Evolutionary conservation across 2,329 filamentous ascomycete genomes (phyloP), one percentile per base, ranked within the genome.

Genomic region (Elsinoe necatrix): DNA sequence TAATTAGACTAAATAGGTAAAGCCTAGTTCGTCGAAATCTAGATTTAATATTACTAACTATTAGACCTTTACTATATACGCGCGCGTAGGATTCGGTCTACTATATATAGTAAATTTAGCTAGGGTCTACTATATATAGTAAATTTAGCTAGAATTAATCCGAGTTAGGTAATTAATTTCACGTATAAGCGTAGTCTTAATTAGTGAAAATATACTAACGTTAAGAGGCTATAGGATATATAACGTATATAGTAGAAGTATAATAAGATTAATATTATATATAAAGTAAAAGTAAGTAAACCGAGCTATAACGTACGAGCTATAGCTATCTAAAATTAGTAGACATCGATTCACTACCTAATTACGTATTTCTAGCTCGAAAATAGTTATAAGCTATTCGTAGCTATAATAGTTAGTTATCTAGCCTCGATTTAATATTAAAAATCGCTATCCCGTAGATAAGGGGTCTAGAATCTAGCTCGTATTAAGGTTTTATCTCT

Each of bases 221-320:
- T 29, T 9, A 9, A 43, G 39, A 43, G n/a, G 27, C 9, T 29
- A 29, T 29, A 29, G 27, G 4, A 29, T 20, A 43, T 57, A 27
- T 20, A 18, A 55, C 14, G 37, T 12, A 29, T 55, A 45, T 14
- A 35, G 23, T 4, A 35, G 37, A 16, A 45, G 23, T 7, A 43
- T n/a, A 14, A 55, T 20, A 16, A 45, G 52, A 39, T 55, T 35
- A n/a, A 55, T 55, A 29, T 45, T 34, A 43, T 31, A 14, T 18
- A 16, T 8, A 12, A 55, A 27, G 16, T 20, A 55, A 34, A 45
- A 45, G 7, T 11, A 12, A 16, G 42, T 27, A 45, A 45, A 55
- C 39, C 21, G n/a, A 29, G 52, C 39, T 20, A 35, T 55, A 18
- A 55, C 14, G 16, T 55, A 16, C 23, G 43, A 48, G 27, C 43